phyloP scores from a whole-genome alignment of 768 basidiomycete species.

The Leucosporidium yakuticum region DNA sequence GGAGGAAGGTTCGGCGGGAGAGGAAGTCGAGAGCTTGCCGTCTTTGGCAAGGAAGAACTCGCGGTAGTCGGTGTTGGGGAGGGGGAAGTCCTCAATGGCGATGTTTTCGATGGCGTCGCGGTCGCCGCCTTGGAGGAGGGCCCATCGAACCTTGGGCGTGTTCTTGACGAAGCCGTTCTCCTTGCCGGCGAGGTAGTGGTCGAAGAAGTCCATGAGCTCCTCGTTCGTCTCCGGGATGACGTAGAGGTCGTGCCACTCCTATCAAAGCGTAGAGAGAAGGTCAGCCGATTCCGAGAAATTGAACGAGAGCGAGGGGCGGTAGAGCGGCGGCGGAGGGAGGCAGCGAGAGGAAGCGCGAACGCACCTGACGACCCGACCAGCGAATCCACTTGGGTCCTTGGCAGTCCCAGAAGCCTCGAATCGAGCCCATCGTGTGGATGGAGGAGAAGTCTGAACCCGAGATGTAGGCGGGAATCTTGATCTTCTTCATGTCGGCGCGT shows the following conservation, averaged over 20 bases:
- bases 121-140: constrained; percentile 24
- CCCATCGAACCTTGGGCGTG: constrained; percentile 30
- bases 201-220: constrained; percentile 31
- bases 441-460: constrained; percentile 29
- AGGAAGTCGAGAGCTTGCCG: constrained; percentile 12
- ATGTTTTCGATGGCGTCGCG: constrained; percentile 28
- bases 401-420: constrained; percentile 26
- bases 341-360: neutral
- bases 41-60: constrained; percentile 15
- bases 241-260: constrained; percentile 36
- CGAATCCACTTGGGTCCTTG: constrained; percentile 17
- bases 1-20: neutral
- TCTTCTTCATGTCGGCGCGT: constrained; percentile 25
- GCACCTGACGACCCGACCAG: constrained; percentile 17
- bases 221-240: constrained; percentile 5
- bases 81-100: constrained; percentile 17
- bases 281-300: neutral
- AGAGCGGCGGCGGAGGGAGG: neutral
- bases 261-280: neutral
- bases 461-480: constrained; percentile 27
- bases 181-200: constrained; percentile 27
- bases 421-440: constrained; percentile 32
- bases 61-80: constrained; percentile 26
- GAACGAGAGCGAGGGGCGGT: no score
- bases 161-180: constrained; percentile 29